Base-by-base conservation (phyloP, 495 filamentous ascomycete genomes). In the Filosporella fistucella region DNA sequence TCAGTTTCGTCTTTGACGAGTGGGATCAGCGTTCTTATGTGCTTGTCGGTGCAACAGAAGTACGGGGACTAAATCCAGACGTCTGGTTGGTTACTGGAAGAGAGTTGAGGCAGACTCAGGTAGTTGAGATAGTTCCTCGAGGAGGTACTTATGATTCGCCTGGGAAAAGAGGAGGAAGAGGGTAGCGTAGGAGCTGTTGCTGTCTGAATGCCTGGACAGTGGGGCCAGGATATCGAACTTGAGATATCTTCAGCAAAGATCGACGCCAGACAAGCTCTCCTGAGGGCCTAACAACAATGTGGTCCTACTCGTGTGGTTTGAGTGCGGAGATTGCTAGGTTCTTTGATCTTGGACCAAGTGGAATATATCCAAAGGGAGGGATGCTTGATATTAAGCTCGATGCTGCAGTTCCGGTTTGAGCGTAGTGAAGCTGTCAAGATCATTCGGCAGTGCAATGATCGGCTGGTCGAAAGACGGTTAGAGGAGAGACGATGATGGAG, bases 11-110 rank as follows among this genome's bases (percentile, higher is more conserved):
- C 48, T 55, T n/a, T 20, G 49, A 47, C 29, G 76, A 74, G 76
- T n/a, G 48, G 80, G 83, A 87, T 87, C 82, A 82, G 79, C 83
- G 79, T 74, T 76, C 79, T 85, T 87, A 85, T 81, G 81, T 85
- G 72, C 72, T 66, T 45, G 47, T 47, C 25, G 41, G 45, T 48
- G 55, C 29, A 49, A 39, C 49, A 35, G 12, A 28, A 23, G 23
- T 20, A n/a, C 10, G 29, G 36, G 25, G 26, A 22, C 36, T 22
- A 23, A 28, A 28, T 42, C 51, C 45, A 51, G 24, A 43, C 16
- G 26, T 46, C 26, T 52, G 56, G 51, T 58, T 58, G 52, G 56
- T 35, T 30, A 25, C 12, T 21, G n/a, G n/a, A n/a, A n/a, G n/a
- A n/a, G n/a, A n/a, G n/a, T n/a, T n/a, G 2, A 24, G 34, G 17